A percentile compares a stretch with the other conserved stretches of the same genome.
Conservation (phyloP, 257 asterid species). For the Solanum etuberosum region DNA sequence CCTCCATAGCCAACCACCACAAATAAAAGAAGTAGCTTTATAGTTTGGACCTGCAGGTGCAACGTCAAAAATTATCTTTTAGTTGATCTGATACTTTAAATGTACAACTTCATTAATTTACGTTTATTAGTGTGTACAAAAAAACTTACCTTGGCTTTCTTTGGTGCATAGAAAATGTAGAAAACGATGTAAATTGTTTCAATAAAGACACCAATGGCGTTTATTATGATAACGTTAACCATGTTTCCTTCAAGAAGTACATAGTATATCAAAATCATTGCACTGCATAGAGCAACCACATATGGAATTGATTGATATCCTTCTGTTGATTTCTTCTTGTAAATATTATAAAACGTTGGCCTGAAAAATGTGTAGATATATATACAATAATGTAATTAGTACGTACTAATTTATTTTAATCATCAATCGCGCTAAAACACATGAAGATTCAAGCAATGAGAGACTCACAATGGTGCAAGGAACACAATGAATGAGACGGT, state of each 20-base stretch:
- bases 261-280: conserved; percentile 41
- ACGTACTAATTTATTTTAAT: not conserved
- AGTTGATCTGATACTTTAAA: not conserved
- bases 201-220: conserved; percentile 32
- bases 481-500: conserved; percentile 30
- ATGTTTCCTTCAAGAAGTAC: conserved; percentile 15
- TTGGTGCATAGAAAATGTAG: conserved; percentile 33
- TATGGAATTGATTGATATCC: conserved; percentile 36
- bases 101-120: not conserved
- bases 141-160: conserved; percentile 17
- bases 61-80: not conserved
- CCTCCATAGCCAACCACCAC: conserved; percentile 29
- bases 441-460: not conserved
- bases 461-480: conserved; percentile 45
- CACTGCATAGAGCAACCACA: conserved; percentile 32
- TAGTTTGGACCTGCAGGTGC: conserved; percentile 20
- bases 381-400: not conserved
- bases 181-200: conserved; percentile 24
- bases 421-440: not conserved
- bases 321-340: conserved; percentile 36
- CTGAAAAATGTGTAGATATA: not conserved
- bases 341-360: conserved; percentile 29
- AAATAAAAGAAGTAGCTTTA: conserved; percentile 28
- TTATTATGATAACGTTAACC: conserved; percentile 26
- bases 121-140: not conserved